phyloP scores from a whole-genome alignment of 2,329 filamentous ascomycete species.

The Eurotiales sp. region DNA sequence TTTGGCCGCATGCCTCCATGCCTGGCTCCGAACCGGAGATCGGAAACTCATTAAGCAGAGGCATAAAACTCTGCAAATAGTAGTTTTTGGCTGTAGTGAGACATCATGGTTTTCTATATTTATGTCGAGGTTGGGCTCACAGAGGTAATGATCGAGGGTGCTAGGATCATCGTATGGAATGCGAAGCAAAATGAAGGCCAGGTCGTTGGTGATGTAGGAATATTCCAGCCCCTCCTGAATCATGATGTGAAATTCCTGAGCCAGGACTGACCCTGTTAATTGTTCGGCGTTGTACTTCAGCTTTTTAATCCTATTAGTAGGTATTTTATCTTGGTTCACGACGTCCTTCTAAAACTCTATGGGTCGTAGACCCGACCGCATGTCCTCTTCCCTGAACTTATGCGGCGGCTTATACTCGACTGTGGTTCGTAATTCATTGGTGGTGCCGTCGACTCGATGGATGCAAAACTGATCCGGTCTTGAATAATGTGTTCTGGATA shows the following conservation, averaged over 20 bases:
- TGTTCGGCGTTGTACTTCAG: conserved; percentile 7
- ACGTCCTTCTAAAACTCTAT: conserved; percentile 21
- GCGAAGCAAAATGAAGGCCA: conserved; percentile 18
- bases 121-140: conserved; percentile 23
- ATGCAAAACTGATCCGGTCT: conserved; percentile 23
- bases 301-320: conserved; percentile 12
- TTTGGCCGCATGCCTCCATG: conserved; percentile 20
- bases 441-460: conserved; percentile 17
- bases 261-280: conserved; percentile 20
- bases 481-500: conserved; percentile 1
- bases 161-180: conserved; percentile 22
- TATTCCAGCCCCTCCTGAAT: conserved; percentile 26
- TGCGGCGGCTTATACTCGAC: conserved; percentile 21
- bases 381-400: conserved; percentile 17
- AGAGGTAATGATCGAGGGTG: conserved; percentile 26
- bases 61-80: conserved; percentile 20
- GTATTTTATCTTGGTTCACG: conserved; percentile 17
- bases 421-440: conserved; percentile 16
- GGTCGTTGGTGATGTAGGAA: conserved; percentile 24
- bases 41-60: conserved; percentile 16
- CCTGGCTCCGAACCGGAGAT: conserved; percentile 18
- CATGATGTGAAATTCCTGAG: conserved; percentile 29
- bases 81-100: conserved; percentile 16
- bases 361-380: conserved; percentile 17
- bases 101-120: conserved; percentile 9